Base-by-base conservation (phyloP, 1,139 yeast genomes). In the Pichia sp. region DNA sequence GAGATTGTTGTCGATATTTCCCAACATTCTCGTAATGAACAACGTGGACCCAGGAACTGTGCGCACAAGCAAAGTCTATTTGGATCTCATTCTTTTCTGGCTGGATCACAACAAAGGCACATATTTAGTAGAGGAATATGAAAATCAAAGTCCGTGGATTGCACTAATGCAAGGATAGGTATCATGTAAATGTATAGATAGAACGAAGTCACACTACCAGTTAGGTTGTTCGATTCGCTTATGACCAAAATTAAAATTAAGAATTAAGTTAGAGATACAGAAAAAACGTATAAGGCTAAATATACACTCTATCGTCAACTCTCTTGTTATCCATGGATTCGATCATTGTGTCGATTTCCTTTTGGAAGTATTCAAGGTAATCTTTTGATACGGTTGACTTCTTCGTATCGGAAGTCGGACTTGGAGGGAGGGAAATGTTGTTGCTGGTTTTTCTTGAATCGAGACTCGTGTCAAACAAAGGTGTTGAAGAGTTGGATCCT, bases 31-130 rank as follows among this genome's bases (percentile, higher is more conserved):
- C 49, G 79, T 90, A 1, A 85, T 85, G 60, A 83, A 96, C 0
- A 74, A 84, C 11, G 89, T 92, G 93, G 97, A 92, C 64, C 76
- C 81, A 23, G 85, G 84, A 56, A 84, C 93, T 54, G 74, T 87
- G n/a, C 75, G 74, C 4, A 79, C 80, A 13, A 69, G 85, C 55
- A 77, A 78, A 53, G 76, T 71, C 5, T 79, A 86, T 52, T 64
- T 87, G 55, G 84, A 80, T 50, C 80, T 71, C 56, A 70, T 88
- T 29, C 71, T 80, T 51, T 70, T 69, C 53, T 83, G 77, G 65
- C 59, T 86, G 61, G 74, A 75, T 46, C 68, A 68, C 6, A 74
- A 82, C 62, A 72, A 74, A 51, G 75, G 77, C 47, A 73, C 76
- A 23, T 76, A 81, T 61, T 80, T 82, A 57, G 71, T 76, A 55